Evolutionary conservation across 805 yeast species (phyloP).

Genomic region (Monosporozyma solicola): DNA sequence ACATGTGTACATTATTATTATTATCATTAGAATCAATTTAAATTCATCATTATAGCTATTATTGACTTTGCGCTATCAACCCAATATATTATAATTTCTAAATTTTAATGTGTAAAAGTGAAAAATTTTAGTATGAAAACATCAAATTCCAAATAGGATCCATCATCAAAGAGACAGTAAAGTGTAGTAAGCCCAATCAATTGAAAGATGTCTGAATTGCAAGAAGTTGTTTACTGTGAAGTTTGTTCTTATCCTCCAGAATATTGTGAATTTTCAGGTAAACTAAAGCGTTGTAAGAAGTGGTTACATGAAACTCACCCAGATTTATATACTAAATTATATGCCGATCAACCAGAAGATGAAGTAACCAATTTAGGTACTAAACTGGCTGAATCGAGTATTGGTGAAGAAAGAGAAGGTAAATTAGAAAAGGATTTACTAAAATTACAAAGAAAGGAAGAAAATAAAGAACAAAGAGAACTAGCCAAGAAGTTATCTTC

Average conservation of each 20-base stretch:
- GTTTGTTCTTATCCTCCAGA: slow-evolving; percentile 81
- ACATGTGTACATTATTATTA: neutral
- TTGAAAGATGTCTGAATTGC: slow-evolving; percentile 7
- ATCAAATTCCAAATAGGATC: neutral
- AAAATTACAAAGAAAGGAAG: slow-evolving; percentile 80
- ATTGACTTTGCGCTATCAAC: neutral
- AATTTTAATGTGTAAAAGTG: neutral
- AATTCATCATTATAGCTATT: neutral
- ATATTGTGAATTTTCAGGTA: slow-evolving; percentile 85
- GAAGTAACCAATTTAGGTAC: slow-evolving; percentile 29
- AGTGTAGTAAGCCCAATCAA: neutral
- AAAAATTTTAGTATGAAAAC: neutral
- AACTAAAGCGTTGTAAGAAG: slow-evolving; percentile 70
- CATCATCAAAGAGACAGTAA: neutral
- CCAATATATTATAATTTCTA: neutral
- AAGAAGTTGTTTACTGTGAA: slow-evolving; percentile 56
- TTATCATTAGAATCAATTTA: neutral
- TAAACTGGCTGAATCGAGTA: slow-evolving; percentile 41
- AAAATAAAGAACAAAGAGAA: slow-evolving; percentile 76
- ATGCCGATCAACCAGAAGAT: slow-evolving; percentile 38
- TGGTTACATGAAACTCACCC: slow-evolving; percentile 62
- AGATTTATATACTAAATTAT: slow-evolving; percentile 49
- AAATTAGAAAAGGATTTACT: slow-evolving; percentile 73
- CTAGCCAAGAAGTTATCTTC: slow-evolving; percentile 68
- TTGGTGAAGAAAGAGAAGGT: slow-evolving; percentile 70